Evolutionary conservation across 805 yeast species (phyloP).

Genomic region (Wickerhamiella occidentalis): DNA sequence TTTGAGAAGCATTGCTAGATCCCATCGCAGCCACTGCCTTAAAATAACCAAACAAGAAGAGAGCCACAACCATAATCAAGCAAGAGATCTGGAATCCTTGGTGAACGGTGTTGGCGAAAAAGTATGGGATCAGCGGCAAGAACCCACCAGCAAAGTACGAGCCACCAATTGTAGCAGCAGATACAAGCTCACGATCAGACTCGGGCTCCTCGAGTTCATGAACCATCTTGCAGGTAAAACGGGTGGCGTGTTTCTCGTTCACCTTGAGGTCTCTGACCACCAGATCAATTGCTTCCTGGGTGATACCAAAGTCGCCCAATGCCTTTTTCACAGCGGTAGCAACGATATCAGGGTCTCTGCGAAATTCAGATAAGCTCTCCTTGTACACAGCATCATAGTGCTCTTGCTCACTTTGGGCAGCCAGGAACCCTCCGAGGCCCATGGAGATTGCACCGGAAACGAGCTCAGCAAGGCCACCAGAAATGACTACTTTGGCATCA

Average conservation of each 20-base stretch:
- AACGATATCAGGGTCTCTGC: background rate
- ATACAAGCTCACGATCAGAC: constrained; percentile 69
- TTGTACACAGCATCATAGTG: constrained; percentile 16
- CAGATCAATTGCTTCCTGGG: constrained; percentile 2
- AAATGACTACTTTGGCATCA: constrained; percentile 74
- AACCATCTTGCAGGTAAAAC: constrained; percentile 72
- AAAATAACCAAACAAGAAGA: constrained; percentile 70
- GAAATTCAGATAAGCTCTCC: background rate
- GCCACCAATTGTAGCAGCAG: constrained; percentile 76
- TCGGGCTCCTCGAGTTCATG: constrained; percentile 88
- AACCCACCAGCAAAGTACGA: constrained; percentile 83
- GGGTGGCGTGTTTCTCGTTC: constrained; percentile 48
- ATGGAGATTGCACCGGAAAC: constrained; percentile 94
- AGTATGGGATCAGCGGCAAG: constrained; percentile 77
- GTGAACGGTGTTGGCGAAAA: constrained; percentile 59
- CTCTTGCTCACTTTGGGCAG: constrained; percentile 70
- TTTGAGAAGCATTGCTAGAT: constrained; percentile 37
- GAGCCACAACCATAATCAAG: constrained; percentile 65
- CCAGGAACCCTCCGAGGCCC: constrained; percentile 94
- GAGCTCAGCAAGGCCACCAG: constrained; percentile 96
- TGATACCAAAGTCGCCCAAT: constrained; percentile 7
- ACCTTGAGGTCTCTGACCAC: constrained; percentile 7
- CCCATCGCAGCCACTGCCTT: constrained; percentile 57
- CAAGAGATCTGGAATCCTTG: constrained; percentile 66
- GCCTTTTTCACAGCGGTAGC: constrained; percentile 1